These are phyloP conservation scores for Sarocladium brachiariae DNA, from an alignment of 2,329 filamentous ascomycete species.

Conservation along the genomic window DNA sequence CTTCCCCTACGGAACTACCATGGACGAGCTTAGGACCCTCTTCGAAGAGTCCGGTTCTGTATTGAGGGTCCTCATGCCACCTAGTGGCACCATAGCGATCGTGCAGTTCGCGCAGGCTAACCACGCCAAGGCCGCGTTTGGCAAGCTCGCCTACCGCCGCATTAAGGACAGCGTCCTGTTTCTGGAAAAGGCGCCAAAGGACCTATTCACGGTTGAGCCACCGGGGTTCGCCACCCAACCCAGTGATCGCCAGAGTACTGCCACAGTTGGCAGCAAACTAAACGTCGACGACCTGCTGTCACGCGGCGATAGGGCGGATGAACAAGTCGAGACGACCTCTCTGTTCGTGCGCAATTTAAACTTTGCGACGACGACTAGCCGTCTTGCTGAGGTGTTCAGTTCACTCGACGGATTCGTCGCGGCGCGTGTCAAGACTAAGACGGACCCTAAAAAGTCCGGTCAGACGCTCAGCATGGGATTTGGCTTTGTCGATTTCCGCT, in stretches of 20 bases:
- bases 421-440: conserved; percentile 86
- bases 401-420: conserved; percentile 82
- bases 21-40: conserved; percentile 69
- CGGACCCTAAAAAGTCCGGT: conserved; percentile 82
- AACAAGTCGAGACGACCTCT: conserved; percentile 61
- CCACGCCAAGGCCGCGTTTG: conserved; percentile 78
- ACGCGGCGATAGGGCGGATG: conserved; percentile 36
- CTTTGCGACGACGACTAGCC: conserved; percentile 76
- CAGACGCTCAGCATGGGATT: conserved; percentile 95
- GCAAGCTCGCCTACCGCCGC: conserved; percentile 78
- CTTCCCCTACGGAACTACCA: conserved; percentile 75
- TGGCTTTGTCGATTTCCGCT: conserved; percentile 85
- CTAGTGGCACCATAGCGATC: conserved; percentile 87
- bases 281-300: conserved; percentile 8
- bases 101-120: conserved; percentile 76
- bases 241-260: conserved; percentile 12
- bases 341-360: conserved; percentile 92
- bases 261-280: conserved; percentile 12
- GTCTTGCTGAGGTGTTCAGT: conserved; percentile 70
- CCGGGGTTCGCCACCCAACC: conserved; percentile 17
- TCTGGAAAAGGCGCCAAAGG: conserved; percentile 84
- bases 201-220: conserved; percentile 53
- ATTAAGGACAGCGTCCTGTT: conserved; percentile 89
- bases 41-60: conserved; percentile 85
- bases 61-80: conserved; percentile 80